phyloP scores from a whole-genome alignment of 768 basidiomycete genomes.

The Lactarius evosmus region DNA sequence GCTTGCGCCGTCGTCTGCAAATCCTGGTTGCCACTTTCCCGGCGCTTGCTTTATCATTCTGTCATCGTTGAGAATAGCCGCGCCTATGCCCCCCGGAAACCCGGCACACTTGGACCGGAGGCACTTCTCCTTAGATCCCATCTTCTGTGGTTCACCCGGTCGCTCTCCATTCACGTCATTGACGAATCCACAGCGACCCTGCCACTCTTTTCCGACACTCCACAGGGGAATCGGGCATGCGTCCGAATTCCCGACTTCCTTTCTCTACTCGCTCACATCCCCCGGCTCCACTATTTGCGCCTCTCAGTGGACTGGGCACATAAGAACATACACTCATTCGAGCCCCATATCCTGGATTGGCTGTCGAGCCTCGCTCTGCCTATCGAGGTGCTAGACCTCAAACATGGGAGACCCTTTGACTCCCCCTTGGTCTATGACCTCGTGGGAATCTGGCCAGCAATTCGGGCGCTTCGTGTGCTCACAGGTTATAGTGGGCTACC shows the following conservation, averaged over 20 bases:
- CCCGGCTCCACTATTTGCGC: slow-evolving; percentile 4
- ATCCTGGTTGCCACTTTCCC: slow-evolving; percentile 17
- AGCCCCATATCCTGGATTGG: slow-evolving; percentile 12
- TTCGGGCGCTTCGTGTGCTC: slow-evolving; percentile 20
- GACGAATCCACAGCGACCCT: slow-evolving; percentile 1
- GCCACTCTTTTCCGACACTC: neutral
- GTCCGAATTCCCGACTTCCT: slow-evolving; percentile 17
- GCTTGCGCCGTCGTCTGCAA: slow-evolving; percentile 22
- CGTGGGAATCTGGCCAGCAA: slow-evolving; percentile 11
- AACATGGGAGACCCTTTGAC: neutral
- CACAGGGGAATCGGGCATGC: slow-evolving; percentile 1
- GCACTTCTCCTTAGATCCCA: slow-evolving; percentile 10
- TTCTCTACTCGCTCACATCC: slow-evolving; percentile 10
- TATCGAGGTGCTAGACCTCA: slow-evolving; percentile 19
- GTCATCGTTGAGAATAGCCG: slow-evolving; percentile 20
- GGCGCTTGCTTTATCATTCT: slow-evolving; percentile 14
- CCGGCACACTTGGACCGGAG: slow-evolving; percentile 17
- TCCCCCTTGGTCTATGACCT: slow-evolving; percentile 18
- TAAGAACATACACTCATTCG: slow-evolving; percentile 4
- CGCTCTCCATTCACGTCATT: slow-evolving; percentile 14
- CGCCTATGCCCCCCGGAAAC: neutral
- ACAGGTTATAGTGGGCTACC: neutral
- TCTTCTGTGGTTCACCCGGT: slow-evolving; percentile 9
- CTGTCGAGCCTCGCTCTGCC: slow-evolving; percentile 14
- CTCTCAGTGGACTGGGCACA: slow-evolving; percentile 14